Evolutionary conservation across 106 monocot genomes (phyloP).

Genomic region (Dactylorhiza incarnata): DNA sequence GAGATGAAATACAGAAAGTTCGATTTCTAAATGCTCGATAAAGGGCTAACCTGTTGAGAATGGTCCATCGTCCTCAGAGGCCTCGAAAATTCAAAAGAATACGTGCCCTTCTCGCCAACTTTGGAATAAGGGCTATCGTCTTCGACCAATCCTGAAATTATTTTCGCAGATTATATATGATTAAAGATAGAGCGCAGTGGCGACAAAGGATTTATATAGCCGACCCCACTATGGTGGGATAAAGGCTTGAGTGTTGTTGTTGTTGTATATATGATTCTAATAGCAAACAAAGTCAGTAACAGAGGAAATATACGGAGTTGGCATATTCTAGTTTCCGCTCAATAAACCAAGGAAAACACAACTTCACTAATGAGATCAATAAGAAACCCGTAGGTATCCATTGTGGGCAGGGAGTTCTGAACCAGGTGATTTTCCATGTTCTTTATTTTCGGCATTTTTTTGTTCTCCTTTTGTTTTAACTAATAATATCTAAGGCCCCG

Average conservation of each 20-base stretch:
- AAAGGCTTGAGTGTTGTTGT: too few species aligned
- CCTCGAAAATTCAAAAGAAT: conserved; percentile 95
- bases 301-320: neutral
- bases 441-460: too few species aligned
- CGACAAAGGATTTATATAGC: too few species aligned
- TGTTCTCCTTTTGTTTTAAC: too few species aligned
- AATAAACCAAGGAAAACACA: neutral
- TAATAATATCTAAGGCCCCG: too few species aligned
- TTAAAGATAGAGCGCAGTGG: too few species aligned
- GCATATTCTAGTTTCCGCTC: neutral
- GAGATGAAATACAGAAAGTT: neutral
- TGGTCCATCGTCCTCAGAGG: conserved; percentile 85
- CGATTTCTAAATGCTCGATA: too few species aligned
- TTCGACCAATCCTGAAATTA: conserved; percentile 55
- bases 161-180: neutral
- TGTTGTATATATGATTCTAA: neutral
- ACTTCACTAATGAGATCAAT: too few species aligned
- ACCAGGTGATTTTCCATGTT: too few species aligned
- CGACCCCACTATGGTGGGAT: too few species aligned
- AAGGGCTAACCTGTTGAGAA: conserved; percentile 65
- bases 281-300: neutral
- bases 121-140: conserved; percentile 79
- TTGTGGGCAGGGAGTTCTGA: too few species aligned
- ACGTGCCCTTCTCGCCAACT: conserved; percentile 76
- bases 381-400: too few species aligned